A percentile compares a stretch with the other conserved stretches of the same genome.
Conservation (phyloP, 371 early-diverging fungal genomes). For the Gilbertella persicaria region DNA sequence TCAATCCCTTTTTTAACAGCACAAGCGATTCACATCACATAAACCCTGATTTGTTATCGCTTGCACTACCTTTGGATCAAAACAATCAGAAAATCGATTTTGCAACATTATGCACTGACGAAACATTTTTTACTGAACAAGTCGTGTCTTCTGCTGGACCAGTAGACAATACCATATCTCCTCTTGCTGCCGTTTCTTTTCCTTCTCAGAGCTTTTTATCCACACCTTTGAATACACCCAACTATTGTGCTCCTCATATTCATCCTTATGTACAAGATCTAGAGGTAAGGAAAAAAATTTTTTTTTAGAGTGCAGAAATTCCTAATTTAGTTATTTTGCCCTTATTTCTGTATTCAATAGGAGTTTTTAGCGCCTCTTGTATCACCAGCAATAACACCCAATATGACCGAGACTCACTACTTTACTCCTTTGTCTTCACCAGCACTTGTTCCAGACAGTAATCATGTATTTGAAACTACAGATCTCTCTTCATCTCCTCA, state of each 20-base stretch:
- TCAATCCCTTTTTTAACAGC: background rate
- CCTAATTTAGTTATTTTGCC: slow-evolving; percentile 2
- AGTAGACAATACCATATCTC: background rate
- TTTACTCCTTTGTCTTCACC: slow-evolving; percentile 63
- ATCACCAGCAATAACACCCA: slow-evolving; percentile 66
- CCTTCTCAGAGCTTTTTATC: slow-evolving; percentile 3
- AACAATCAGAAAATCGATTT: background rate
- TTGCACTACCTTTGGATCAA: background rate
- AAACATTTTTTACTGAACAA: background rate
- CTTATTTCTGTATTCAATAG: slow-evolving; percentile 19
- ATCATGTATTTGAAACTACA: background rate
- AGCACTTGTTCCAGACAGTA: slow-evolving; percentile 17
- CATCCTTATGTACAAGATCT: slow-evolving; percentile 4
- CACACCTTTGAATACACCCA: slow-evolving; percentile 12
- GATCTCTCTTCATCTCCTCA: background rate
- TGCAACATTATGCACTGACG: background rate
- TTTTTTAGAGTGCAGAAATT: background rate
- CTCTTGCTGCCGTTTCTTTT: background rate
- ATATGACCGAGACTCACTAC: slow-evolving; percentile 35
- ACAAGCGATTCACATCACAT: background rate
- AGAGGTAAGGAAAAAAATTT: slow-evolving; percentile 5
- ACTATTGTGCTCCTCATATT: slow-evolving; percentile 7
- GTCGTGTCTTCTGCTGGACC: background rate
- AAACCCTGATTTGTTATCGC: background rate
- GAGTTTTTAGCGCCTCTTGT: slow-evolving; percentile 56